These are phyloP conservation scores for Pseudohalonectria lignicola DNA, from an alignment of 2,329 filamentous ascomycete genomes.

Conservation along the genomic window DNA sequence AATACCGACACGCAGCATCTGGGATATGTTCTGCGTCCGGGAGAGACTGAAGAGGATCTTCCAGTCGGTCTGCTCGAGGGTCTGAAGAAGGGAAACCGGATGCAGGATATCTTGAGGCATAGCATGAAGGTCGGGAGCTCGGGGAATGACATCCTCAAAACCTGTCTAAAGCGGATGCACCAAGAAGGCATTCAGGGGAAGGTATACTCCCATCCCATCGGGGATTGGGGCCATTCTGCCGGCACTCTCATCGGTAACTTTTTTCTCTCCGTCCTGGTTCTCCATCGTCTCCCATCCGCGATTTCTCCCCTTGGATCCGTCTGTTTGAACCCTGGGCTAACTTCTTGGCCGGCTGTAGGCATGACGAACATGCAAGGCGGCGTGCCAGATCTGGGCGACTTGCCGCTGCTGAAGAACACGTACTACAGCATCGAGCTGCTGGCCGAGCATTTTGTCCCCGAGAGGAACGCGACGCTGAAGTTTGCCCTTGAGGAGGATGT, in stretches of 20 bases:
- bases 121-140: constrained; percentile 31
- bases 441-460: constrained; percentile 33
- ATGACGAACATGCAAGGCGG: constrained; percentile 37
- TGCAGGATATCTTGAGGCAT: constrained; percentile 33
- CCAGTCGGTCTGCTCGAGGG: constrained; percentile 29
- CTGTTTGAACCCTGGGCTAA: no score
- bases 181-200: constrained; percentile 31
- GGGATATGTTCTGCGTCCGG: constrained; percentile 33
- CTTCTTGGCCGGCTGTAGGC: constrained; percentile 14
- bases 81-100: constrained; percentile 30
- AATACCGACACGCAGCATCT: constrained; percentile 31
- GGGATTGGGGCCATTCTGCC: constrained; percentile 39
- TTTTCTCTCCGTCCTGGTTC: background rate
- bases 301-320: background rate
- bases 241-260: constrained; percentile 32
- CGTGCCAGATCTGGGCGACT: constrained; percentile 34
- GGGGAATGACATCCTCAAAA: constrained; percentile 32
- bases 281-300: background rate
- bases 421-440: constrained; percentile 41
- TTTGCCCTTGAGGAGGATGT: constrained; percentile 40
- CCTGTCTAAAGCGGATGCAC: constrained; percentile 25
- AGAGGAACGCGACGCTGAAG: constrained; percentile 28
- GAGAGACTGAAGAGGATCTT: constrained; percentile 26
- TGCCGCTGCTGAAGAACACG: constrained; percentile 30
- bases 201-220: constrained; percentile 37